Conservation (phyloP, 2,329 filamentous ascomycete genomes). For the Tolypocladium pustulatum region DNA sequence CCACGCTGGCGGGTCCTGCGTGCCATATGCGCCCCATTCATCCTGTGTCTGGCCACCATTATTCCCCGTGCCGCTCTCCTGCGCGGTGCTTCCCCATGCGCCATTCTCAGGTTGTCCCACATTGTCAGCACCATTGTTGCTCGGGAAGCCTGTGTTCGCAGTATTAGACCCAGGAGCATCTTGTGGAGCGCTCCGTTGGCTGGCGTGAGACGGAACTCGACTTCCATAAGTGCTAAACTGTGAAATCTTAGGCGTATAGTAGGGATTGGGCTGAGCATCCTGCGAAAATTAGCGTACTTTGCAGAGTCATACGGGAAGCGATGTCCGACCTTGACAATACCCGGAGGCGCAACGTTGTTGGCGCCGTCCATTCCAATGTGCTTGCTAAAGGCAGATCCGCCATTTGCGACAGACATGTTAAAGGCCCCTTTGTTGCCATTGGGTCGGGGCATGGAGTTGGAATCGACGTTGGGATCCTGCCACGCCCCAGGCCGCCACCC, state of each 20-base stretch:
- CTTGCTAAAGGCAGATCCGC: slow-evolving; percentile 8
- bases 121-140: slow-evolving; percentile 1
- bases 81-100: not conserved
- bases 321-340: slow-evolving; percentile 1
- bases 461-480: not conserved
- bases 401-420: slow-evolving; percentile 3
- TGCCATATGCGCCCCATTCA: not conserved
- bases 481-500: not conserved
- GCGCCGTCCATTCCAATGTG: slow-evolving; percentile 11
- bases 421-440: slow-evolving; percentile 7
- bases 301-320: too few species aligned
- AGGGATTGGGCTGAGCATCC: slow-evolving; percentile 15
- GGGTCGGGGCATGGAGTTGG: not conserved
- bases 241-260: slow-evolving; percentile 12
- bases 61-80: slow-evolving; percentile 1
- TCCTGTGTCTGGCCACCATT: slow-evolving; percentile 1
- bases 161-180: slow-evolving; percentile 1
- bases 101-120: not conserved
- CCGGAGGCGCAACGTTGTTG: slow-evolving; percentile 20
- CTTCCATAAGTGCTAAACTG: slow-evolving; percentile 10
- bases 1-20: not conserved
- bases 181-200: not conserved
- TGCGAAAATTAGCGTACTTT: not conserved
- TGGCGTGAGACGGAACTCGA: slow-evolving; percentile 1
- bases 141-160: not conserved